Evolutionary conservation across 2,329 filamentous ascomycete genomes (phyloP).

Genomic region (Hyphodiscus sp.): DNA sequence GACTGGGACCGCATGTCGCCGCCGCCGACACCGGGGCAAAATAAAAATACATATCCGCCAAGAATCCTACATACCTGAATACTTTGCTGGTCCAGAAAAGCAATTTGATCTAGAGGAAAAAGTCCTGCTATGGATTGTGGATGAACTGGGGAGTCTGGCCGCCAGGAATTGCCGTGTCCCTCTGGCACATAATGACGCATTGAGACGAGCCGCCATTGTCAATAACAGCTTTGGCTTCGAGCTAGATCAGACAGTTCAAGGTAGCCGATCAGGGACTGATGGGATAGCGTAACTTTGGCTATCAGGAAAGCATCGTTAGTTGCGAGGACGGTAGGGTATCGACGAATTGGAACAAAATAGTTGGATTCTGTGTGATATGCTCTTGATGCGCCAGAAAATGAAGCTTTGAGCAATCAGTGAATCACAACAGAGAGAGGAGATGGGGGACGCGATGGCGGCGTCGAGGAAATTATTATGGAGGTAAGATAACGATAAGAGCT

Average conservation of each 20-base stretch:
- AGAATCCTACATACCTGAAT: conserved; percentile 18
- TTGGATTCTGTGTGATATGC: not conserved
- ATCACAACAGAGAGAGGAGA: not conserved
- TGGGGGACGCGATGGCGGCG: not conserved
- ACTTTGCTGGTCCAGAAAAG: conserved; percentile 9
- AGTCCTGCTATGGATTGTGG: not conserved
- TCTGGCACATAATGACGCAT: not conserved
- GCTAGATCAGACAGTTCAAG: not conserved
- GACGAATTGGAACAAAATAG: not conserved
- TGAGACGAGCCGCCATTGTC: not conserved
- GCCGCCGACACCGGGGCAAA: conserved; percentile 16
- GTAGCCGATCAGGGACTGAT: not conserved
- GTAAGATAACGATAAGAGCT: not conserved
- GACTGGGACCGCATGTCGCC: conserved; percentile 6
- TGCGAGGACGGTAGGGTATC: not conserved
- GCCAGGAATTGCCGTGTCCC: not conserved
- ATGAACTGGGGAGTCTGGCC: not conserved
- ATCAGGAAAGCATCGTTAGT: not conserved
- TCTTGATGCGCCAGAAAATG: not conserved
- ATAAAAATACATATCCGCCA: not conserved
- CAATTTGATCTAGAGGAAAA: conserved; percentile 7
- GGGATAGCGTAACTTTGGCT: not conserved
- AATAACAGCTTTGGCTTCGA: not conserved
- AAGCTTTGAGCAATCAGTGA: not conserved
- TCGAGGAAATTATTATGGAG: not conserved